Base-by-base conservation (phyloP, 495 filamentous ascomycete species). In the Neurospora sp. region DNA sequence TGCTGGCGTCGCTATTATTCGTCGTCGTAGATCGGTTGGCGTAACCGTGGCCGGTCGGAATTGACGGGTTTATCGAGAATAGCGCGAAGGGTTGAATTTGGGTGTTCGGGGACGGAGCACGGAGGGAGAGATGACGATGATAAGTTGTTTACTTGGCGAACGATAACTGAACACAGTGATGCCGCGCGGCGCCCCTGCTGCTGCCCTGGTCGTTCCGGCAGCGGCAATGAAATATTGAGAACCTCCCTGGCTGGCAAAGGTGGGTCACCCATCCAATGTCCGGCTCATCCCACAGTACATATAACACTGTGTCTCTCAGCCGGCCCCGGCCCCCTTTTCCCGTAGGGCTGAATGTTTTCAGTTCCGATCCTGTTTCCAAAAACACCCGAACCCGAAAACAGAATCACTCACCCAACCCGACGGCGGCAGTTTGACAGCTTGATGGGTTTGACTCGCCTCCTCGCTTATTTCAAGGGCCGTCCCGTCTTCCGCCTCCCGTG, bases 351-450 rank as follows among this genome's bases (percentile, higher is more conserved):
- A 61, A 39, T 12, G 4, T 12, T 68, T 68, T 68, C 38, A 41
- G 22, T 70, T 41, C 53, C 53, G 27, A 65, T 35, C 53, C 22
- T 16, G 27, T 35, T 61, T 37, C 31, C 27, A 35, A 65, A 27
- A 65, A 65, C 27, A 65, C 47, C 47, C 47, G 47, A 61, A 61
- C 47, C 47, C 47, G 41, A 71, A 41, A 69, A 72, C 41, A 69
- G 40, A 69, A 69, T 22, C 53, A 61, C 53, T 18, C 53, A 61
- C 53, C 53, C 12, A 61, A 31, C 53, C 53, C 53, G 7, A 65
- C 27, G 53, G 27, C 53, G 27, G 27, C 27, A 35, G 14, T 35
- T 65, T 18, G 31, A 18, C 27, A 65, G 5, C n/a, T 14, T 35
- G 27, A 35, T 18, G 27, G 45, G 53, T 35, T 61, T 16, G 14